These are phyloP conservation scores for Petunia secreta DNA, from an alignment of 257 asterid genomes.

Conservation along the genomic window DNA sequence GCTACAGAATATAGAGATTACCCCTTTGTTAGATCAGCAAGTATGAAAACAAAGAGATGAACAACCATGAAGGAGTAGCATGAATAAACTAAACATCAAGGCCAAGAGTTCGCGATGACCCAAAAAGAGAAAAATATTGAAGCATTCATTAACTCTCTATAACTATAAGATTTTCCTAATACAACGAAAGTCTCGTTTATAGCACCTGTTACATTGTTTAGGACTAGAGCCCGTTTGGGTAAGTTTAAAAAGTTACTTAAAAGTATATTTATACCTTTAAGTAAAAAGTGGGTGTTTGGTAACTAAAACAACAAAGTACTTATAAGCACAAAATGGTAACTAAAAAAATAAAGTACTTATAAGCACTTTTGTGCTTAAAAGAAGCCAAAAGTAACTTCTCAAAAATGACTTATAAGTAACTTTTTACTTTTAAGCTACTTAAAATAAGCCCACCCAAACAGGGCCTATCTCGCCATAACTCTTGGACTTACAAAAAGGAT, in stretches of 20 bases:
- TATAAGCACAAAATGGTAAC: too few species aligned
- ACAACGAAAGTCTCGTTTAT: not conserved
- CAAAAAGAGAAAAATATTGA: not conserved
- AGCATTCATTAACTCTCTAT: not conserved
- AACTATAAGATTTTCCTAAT: not conserved
- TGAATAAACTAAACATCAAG: not conserved
- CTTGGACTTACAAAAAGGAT: not conserved
- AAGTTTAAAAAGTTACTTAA: too few species aligned
- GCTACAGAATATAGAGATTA: constrained; percentile 34
- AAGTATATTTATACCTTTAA: too few species aligned
- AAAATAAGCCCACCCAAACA: too few species aligned
- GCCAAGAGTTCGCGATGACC: not conserved
- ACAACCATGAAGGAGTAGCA: not conserved
- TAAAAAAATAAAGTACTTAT: too few species aligned
- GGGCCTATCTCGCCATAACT: not conserved
- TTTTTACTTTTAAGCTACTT: too few species aligned
- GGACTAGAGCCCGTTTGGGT: not conserved
- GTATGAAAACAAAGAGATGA: not conserved
- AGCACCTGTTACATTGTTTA: not conserved
- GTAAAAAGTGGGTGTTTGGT: too few species aligned
- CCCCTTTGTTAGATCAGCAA: constrained; percentile 12
- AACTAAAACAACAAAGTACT: too few species aligned
- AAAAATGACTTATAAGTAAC: too few species aligned
- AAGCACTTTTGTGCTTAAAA: too few species aligned
- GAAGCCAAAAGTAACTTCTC: too few species aligned